Conservation (phyloP, 208 protist species). For the Trichomonas gallinae region DNA sequence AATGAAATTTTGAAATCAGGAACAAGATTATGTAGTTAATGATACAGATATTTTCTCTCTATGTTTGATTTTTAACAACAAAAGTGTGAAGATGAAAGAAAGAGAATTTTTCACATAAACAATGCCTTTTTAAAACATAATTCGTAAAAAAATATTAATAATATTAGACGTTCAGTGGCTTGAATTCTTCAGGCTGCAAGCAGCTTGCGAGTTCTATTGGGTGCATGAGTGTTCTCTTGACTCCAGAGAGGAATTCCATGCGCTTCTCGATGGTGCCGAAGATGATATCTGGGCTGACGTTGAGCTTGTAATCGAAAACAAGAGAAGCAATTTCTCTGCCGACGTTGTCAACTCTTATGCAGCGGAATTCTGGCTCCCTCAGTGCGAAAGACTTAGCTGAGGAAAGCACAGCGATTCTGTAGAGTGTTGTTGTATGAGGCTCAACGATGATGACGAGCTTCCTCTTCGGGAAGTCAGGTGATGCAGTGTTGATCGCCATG, state of each 20-base stretch:
- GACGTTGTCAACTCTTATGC: neutral
- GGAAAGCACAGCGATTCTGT: neutral
- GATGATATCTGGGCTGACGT: neutral
- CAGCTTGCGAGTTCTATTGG: neutral
- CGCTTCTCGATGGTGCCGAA: neutral
- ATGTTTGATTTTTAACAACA: no score
- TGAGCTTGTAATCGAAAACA: neutral
- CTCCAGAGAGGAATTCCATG: neutral
- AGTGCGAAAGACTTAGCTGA: neutral
- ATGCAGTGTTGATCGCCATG: neutral
- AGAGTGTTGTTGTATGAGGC: neutral
- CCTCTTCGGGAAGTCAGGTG: neutral
- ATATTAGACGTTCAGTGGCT: neutral
- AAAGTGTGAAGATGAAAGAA: no score
- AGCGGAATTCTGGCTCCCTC: neutral
- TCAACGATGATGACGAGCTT: neutral
- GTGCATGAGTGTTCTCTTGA: neutral
- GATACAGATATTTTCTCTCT: no score
- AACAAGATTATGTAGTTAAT: no score
- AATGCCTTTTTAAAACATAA: neutral
- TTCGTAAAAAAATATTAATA: neutral
- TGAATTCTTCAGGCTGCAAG: neutral
- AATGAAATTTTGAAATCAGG: no score
- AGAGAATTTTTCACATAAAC: no score
- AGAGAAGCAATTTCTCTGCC: neutral